Conservation (phyloP, 2,329 filamentous ascomycete species). For the Fusarium sp. region DNA sequence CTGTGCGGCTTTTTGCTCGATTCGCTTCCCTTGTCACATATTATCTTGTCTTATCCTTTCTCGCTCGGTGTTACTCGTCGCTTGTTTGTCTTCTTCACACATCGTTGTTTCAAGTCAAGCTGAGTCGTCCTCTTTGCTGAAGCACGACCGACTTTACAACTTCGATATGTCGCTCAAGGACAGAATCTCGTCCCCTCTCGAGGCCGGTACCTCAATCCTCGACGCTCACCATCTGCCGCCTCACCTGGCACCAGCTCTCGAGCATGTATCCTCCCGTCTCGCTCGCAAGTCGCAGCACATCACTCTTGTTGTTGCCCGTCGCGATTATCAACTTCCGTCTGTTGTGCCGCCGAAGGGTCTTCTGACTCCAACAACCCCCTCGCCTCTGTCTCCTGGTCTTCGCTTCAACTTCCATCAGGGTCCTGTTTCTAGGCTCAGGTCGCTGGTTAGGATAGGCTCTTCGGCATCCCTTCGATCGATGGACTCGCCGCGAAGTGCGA, state of each 20-base stretch:
- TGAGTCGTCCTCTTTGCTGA: constrained; percentile 24
- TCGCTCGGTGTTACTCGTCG: constrained; percentile 8
- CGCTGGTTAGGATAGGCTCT: constrained; percentile 50
- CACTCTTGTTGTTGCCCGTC: constrained; percentile 69
- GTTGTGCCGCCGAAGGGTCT: constrained; percentile 43
- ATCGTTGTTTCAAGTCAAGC: constrained; percentile 4
- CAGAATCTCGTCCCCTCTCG: constrained; percentile 72
- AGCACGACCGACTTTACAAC: constrained; percentile 31
- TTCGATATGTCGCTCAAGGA: constrained; percentile 64
- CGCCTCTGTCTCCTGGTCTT: constrained; percentile 49
- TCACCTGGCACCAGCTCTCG: constrained; percentile 67
- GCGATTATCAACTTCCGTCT: constrained; percentile 68
- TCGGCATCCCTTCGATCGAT: constrained; percentile 44
- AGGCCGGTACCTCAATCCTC: constrained; percentile 71
- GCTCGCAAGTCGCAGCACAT: constrained; percentile 68
- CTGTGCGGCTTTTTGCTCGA: constrained; percentile 35
- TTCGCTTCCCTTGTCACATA: constrained; percentile 19
- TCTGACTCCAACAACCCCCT: constrained; percentile 49
- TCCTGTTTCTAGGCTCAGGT: constrained; percentile 53
- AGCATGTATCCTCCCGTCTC: constrained; percentile 69
- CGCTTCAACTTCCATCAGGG: constrained; percentile 52
- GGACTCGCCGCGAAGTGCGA: constrained; percentile 44
- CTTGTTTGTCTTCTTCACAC: constrained; percentile 19
- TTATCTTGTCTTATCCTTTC: constrained; percentile 12
- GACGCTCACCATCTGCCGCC: constrained; percentile 69